Evolutionary conservation across 805 yeast genomes (phyloP), one percentile per base, ranked within the genome.

Genomic region (Kodamaea restingae): DNA sequence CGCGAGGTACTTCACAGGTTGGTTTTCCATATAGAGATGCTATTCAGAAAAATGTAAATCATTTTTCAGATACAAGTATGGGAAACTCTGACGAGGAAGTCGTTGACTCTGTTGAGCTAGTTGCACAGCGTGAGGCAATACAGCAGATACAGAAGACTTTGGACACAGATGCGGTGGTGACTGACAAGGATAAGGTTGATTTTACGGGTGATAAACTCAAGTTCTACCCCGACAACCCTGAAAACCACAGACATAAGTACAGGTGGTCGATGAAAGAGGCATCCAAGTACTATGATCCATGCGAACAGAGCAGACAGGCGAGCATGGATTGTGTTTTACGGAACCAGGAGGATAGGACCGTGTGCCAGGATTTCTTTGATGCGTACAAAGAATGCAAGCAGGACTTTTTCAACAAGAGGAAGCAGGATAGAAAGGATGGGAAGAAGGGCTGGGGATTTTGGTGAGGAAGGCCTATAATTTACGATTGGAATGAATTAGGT

Each of bases 341-440:
- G 36, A 86, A 90, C 55, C 68, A 87, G 77, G 68, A 76, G 71
- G 67, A 79, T 55, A 54, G 79, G 70, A 38, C 72, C 61, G 63
- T 88, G 82, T 67, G 77, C 64, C 58, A 67, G 45, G 95, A 84
- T 43, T 91, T 86, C 55, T 93, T 91, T 58, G 88, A 82, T 51
- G 96, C 97, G 0, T 91, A 91, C 58, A 71, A 91, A 43, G 98
- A 91, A 54, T 91, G 98, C 63, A 84, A 84, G 56, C 81, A 81
- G 53, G 55, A 47, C 44, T 68, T 68, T 42, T 68, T 67, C 43
- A 56, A 52, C 24, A 65, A 67, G 45, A 63, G 54, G 49, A 63
- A 51, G 43, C 49, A 58, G 37, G 74, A 68, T 40, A 57, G 52
- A 38, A 46, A 42, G 18, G 57, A 60, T 21, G 74, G 74, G 1